Evolutionary conservation across 2,329 filamentous ascomycete species (phyloP), one percentile per base, ranked within the genome.

Genomic region (Bisporella sp.): DNA sequence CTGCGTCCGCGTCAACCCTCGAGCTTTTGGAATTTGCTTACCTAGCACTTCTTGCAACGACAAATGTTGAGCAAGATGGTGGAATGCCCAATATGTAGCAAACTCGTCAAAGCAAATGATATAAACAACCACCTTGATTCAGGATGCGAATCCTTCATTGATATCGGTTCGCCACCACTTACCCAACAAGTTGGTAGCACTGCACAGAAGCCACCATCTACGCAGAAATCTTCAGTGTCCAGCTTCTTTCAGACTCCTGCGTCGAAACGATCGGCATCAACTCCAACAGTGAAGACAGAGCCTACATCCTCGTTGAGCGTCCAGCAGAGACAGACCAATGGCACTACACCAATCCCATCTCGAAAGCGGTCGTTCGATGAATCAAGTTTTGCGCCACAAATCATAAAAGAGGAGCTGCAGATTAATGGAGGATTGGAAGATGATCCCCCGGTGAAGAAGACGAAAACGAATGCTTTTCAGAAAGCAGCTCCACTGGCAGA

Each of bases 61-160:
- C 21, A 21, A 2, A 21, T 21, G 21, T 21, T 21, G 2, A 21
- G 21, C 35, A 54, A 45, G 39, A 67, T 67, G 64, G 87, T 95
- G 59, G 78, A 81, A 61, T 96, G 90, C 65, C 90, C 90, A 12
- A 87, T 91, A 58, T 96, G 90, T 73, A 76, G 79, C 63, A 85
- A 86, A 61, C 73, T 76, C 50, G 88, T 93, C 61, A 84, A 80
- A 57, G 71, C 84, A 57, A 72, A 73, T 63, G 79, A 85, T 58
- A 97, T 97, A 74, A 97, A 97, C 70, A 77, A 77, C 59, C 92
- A 97, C 68, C 82, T 97, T 64, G 93, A 97, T 71, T 92, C 89
- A 31, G 79, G 79, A 57, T 97, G 92, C 71, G 69, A 78, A 53
- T 75, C 73, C 35, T 84, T 84, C 64, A 67, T 93, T 55, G 71